These are phyloP conservation scores for Trebouxia sp. DNA, from an alignment of 139 green algal genomes.

Conservation along the genomic window DNA sequence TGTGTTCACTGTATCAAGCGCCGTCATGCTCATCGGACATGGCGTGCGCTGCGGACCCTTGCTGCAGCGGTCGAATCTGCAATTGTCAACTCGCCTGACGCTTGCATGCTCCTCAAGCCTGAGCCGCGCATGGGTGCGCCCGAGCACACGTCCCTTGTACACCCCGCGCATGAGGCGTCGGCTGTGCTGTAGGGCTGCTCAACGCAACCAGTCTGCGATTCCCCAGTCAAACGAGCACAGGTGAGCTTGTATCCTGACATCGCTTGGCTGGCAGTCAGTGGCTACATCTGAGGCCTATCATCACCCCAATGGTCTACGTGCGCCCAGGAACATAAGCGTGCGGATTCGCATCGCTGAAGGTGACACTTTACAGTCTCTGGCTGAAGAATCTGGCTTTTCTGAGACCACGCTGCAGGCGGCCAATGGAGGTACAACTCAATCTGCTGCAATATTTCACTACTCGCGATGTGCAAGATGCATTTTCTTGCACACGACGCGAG, in stretches of 20 bases:
- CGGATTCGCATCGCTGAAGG: not conserved
- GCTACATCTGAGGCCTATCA: too few species aligned
- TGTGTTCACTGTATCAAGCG: too few species aligned
- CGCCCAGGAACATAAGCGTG: not conserved
- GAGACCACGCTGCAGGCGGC: not conserved
- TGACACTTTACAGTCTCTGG: not conserved
- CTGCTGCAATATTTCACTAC: too few species aligned
- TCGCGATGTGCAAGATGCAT: too few species aligned
- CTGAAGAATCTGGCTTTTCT: not conserved
- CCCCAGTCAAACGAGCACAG: too few species aligned
- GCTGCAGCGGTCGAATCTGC: not conserved
- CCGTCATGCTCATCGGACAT: not conserved
- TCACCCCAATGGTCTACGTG: too few species aligned
- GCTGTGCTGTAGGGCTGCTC: not conserved
- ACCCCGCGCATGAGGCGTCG: too few species aligned
- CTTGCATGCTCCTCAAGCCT: not conserved
- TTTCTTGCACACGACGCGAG: not conserved
- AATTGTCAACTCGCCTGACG: not conserved
- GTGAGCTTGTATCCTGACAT: not conserved
- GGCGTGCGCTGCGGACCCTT: too few species aligned
- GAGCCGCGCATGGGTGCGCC: not conserved
- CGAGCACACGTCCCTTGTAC: too few species aligned
- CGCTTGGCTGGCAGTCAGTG: too few species aligned
- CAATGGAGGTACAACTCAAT: constrained; percentile 6
- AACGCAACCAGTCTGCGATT: not conserved